phyloP scores from a whole-genome alignment of 2,329 filamentous ascomycete species.

The Diplocarpon mali region DNA sequence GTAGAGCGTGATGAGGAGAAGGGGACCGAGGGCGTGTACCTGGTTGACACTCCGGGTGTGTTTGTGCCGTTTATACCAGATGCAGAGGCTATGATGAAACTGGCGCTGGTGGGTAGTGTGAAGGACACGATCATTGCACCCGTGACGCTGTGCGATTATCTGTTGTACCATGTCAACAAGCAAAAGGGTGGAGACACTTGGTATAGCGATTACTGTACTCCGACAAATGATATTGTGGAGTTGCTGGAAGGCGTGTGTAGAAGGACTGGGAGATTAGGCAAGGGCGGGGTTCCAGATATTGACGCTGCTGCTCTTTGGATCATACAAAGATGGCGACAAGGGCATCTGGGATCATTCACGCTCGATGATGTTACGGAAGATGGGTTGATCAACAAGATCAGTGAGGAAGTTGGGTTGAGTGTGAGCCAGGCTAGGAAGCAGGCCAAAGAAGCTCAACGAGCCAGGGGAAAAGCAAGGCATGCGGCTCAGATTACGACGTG shows the following conservation, averaged over 20 bases:
- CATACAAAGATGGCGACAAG: slow-evolving; percentile 71
- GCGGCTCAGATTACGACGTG: background rate
- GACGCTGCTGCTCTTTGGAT: slow-evolving; percentile 70
- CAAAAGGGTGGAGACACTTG: slow-evolving; percentile 14
- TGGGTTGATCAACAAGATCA: slow-evolving; percentile 40
- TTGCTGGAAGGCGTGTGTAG: slow-evolving; percentile 61
- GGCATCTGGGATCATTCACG: slow-evolving; percentile 63
- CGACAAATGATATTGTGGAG: slow-evolving; percentile 74
- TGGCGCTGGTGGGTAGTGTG: slow-evolving; percentile 83
- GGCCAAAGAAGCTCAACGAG: slow-evolving; percentile 47
- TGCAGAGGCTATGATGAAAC: slow-evolving; percentile 82
- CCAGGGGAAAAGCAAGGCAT: slow-evolving; percentile 24
- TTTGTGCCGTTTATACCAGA: slow-evolving; percentile 87
- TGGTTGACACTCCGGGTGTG: slow-evolving; percentile 88
- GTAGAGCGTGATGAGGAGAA: slow-evolving; percentile 39
- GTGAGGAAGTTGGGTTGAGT: slow-evolving; percentile 42
- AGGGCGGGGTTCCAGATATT: slow-evolving; percentile 59
- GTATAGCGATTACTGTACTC: slow-evolving; percentile 42
- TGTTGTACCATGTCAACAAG: slow-evolving; percentile 73
- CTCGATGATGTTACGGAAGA: slow-evolving; percentile 64
- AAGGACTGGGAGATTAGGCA: slow-evolving; percentile 64
- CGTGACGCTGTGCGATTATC: slow-evolving; percentile 75
- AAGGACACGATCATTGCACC: slow-evolving; percentile 77
- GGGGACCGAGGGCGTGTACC: slow-evolving; percentile 47
- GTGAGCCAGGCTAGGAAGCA: slow-evolving; percentile 58